Evolutionary conservation across 2,329 filamentous ascomycete genomes (phyloP), one percentile per base, ranked within the genome.

Genomic region (Macrophomina tecta): DNA sequence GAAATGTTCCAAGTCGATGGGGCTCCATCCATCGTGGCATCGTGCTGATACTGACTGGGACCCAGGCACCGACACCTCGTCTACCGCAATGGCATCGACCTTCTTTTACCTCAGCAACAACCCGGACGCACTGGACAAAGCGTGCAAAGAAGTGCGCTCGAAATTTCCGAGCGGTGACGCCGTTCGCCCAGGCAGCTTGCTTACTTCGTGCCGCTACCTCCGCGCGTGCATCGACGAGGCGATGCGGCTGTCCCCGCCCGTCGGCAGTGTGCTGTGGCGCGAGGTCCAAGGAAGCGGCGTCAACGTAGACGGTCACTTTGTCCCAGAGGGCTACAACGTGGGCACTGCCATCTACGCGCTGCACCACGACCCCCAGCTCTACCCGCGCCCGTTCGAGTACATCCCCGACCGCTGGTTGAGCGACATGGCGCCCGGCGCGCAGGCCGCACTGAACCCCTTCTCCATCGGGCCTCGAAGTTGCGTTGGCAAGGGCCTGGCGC

Each of bases 401-500:
- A 68, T 76, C 2, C 78, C 78, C 9, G 61, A 53, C 23, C 61
- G 61, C 14, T 64, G 61, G 61, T 30, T 64, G 23, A 46, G n/a
- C 8, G 48, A 18, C 18, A 23, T 38, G 46, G 36, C 46, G n/a
- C 7, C 23, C 12, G 48, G 48, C 36, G 46, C 30, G 18, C 32
- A 53, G 36, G 48, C 45, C 16, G 61, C 48, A n/a, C 94, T 91
- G 78, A 92, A 89, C 69, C 90, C 92, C 1, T 93, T 92, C 72
- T 89, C 86, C 53, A 81, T 92, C 68, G 90, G 90, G 0, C 87
- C 89, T 0, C 80, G 90, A 11, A 89, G 89, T 2, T 93, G 90
- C 73, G 91, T 92, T 66, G 90, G 90, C 0, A 92, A 91, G 82
- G 85, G 85, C 0, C 77, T 91, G 53, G 89, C 89, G 14, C n/a